Evolutionary conservation across 306 rosid species (phyloP).

Genomic region (Sesbania bispinosa): DNA sequence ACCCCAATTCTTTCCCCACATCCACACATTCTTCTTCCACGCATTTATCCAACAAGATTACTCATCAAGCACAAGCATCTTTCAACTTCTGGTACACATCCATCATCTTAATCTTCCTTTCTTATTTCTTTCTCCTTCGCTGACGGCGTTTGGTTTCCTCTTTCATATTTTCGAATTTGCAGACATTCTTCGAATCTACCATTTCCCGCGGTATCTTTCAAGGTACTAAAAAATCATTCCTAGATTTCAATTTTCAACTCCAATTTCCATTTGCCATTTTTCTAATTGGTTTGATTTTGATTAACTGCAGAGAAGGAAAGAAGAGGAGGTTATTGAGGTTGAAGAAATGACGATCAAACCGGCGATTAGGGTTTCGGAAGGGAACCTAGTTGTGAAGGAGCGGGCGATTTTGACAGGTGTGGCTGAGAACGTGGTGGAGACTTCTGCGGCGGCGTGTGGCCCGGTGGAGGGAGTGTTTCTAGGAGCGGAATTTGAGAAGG

Average conservation of each 20-base stretch:
- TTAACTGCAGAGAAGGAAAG: conserved; percentile 30
- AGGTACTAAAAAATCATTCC: conserved; percentile 32
- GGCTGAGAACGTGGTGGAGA: conserved; percentile 62
- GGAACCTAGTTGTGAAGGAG: conserved; percentile 60
- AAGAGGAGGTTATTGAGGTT: not conserved
- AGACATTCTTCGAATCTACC: conserved; percentile 26
- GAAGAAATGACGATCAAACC: conserved; percentile 73
- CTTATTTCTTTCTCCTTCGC: not conserved
- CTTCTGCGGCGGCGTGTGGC: conserved; percentile 53
- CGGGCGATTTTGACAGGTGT: conserved; percentile 69
- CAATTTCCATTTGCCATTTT: not conserved
- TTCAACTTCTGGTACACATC: conserved; percentile 50
- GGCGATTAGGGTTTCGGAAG: conserved; percentile 53
- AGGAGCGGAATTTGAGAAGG: conserved; percentile 49
- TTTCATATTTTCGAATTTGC: conserved; percentile 49
- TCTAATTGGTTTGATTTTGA: not conserved
- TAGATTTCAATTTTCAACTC: not conserved
- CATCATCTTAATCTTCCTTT: not conserved
- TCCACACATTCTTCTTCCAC: conserved; percentile 12
- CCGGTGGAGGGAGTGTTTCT: conserved; percentile 68
- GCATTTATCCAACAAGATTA: not conserved
- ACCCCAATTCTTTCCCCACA: not conserved
- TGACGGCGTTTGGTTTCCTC: conserved; percentile 30
- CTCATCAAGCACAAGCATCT: not conserved
- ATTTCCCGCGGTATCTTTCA: conserved; percentile 29